Conservation (phyloP, 1,139 yeast species). For the Sugiyamaella pinicola region DNA sequence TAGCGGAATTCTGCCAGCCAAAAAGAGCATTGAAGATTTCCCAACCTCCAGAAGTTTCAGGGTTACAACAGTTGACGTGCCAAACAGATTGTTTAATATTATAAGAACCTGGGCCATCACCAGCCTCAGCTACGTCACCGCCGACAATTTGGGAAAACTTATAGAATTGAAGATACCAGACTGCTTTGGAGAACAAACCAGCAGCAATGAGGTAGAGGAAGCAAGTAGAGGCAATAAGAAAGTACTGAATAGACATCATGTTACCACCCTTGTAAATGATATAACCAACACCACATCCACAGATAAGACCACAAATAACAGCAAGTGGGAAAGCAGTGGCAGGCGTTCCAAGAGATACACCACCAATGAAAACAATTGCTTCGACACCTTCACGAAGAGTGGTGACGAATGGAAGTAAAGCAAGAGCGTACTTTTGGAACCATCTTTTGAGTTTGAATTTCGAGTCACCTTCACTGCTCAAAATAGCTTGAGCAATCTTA, state of each 20-base stretch:
- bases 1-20: constrained; percentile 96
- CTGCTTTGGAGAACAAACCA: constrained; percentile 85
- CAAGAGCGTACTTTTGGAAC: constrained; percentile 65
- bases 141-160: constrained; percentile 70
- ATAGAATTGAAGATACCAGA: constrained; percentile 86
- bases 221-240: constrained; percentile 80
- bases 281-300: constrained; percentile 69
- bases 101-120: constrained; percentile 93
- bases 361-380: constrained; percentile 86
- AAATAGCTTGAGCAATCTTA: constrained; percentile 76
- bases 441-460: constrained; percentile 40
- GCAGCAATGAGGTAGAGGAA: constrained; percentile 85
- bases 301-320: constrained; percentile 66
- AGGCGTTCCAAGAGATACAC: constrained; percentile 77
- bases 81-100: constrained; percentile 78
- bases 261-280: constrained; percentile 78
- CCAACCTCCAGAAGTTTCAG: constrained; percentile 90
- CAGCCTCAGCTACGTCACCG: constrained; percentile 84
- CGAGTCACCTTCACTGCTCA: constrained; percentile 46
- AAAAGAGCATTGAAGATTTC: constrained; percentile 85
- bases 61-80: constrained; percentile 98
- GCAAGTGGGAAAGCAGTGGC: constrained; percentile 82
- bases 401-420: constrained; percentile 76
- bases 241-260: constrained; percentile 72
- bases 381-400: constrained; percentile 86